Base-by-base conservation (phyloP, 78 protist genomes). In the Dictyostelium brefeldianum region DNA sequence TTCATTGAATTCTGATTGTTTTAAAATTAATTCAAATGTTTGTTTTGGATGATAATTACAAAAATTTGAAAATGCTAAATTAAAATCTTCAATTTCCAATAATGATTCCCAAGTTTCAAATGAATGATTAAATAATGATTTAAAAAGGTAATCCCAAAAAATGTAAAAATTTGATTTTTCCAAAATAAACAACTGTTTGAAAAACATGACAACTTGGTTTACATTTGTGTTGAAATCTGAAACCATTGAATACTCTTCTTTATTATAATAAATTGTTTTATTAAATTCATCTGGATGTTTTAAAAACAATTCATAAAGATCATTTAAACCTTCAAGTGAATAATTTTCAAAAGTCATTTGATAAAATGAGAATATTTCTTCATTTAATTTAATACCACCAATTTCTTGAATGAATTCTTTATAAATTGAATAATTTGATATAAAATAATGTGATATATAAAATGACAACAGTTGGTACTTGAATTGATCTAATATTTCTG, bases 91-190 rank as follows among this genome's bases (percentile, higher is more conserved):
- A 14, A 67, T 15, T 15, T 67, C 31, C 15, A 67, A 67, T 31
- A 67, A 67, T 27, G n/a, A 31, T 67, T 67, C 75, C 48, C 18
- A 31, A 5, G 75, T 67, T 31, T 67, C 75, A 67, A 27, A 67
- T 67, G 75, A 6, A 67, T 67, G 47, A 17, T 67, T 22, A 25
- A 62, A 62, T 62, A 62, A 25, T 22, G 70, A 62, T 62, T 62
- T 62, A 10, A 62, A 25, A 9, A 62, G 4, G 27, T 62, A 62
- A 25, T 62, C 70, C 70, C 70, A 62, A 62, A 29, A 31, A 5
- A 67, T 67, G 36, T 67, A 67, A 67, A 67, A 67, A 67, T 67
- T 67, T 67, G 75, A 67, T 67, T 31, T 67, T 6, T 67, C 75
- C 1, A 67, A 12, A 11, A 67, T 11, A 14, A 27, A 67, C 4